phyloP scores from a whole-genome alignment of 2,329 filamentous ascomycete genomes.

The Monilinia fructicola region DNA sequence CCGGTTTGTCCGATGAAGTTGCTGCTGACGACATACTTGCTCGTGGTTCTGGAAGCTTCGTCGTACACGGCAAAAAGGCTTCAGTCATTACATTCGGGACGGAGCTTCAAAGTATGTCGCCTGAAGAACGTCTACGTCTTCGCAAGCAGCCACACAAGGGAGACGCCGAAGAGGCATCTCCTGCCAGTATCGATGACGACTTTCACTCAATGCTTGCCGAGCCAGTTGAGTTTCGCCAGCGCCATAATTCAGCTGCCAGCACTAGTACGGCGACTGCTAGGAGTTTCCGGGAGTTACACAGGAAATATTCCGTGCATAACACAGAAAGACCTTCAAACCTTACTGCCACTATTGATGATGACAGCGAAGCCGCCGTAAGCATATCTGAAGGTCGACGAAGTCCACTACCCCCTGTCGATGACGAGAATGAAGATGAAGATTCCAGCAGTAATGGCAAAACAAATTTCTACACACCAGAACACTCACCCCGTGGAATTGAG shows the following conservation, averaged over 20 bases:
- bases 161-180: constrained; percentile 37
- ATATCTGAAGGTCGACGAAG: constrained; percentile 59
- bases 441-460: constrained; percentile 23
- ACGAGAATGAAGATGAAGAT: constrained; percentile 33
- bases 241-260: constrained; percentile 62
- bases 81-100: constrained; percentile 94
- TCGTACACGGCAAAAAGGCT: constrained; percentile 96
- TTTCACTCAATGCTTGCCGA: constrained; percentile 53
- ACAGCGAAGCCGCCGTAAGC: constrained; percentile 60
- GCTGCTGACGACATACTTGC: constrained; percentile 66
- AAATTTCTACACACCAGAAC: constrained; percentile 31
- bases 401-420: constrained; percentile 53
- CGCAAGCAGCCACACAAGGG: constrained; percentile 53
- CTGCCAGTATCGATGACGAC: constrained; percentile 45
- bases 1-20: constrained; percentile 48
- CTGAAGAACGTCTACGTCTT: constrained; percentile 69
- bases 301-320: constrained; percentile 55
- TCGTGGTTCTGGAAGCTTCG: constrained; percentile 84
- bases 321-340: constrained; percentile 41
- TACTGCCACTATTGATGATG: constrained; percentile 43
- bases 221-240: constrained; percentile 45
- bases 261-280: constrained; percentile 65
- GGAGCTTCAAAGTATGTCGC: constrained; percentile 78
- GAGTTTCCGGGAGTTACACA: constrained; percentile 64
- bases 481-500: neutral